Evolutionary conservation across 2,329 filamentous ascomycete species (phyloP).

Genomic region (Beauveria australis): DNA sequence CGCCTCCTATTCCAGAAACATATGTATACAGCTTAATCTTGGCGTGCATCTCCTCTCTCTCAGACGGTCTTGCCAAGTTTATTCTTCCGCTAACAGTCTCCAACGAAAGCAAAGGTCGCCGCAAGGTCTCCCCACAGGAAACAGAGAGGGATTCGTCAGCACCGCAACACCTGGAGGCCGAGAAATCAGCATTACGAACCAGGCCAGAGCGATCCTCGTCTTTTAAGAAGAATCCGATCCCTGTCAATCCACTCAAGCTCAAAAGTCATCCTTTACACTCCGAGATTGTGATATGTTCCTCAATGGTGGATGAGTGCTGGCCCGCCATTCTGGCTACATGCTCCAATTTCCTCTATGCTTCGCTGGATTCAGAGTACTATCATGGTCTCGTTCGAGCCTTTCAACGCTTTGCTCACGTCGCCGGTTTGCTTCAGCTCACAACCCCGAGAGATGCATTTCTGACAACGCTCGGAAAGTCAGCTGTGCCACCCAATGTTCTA

Average conservation of each 20-base stretch:
- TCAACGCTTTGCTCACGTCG: constrained; percentile 91
- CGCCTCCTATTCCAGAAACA: constrained; percentile 77
- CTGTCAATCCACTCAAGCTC: constrained; percentile 73
- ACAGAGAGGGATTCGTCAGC: constrained; percentile 35
- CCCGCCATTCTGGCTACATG: constrained; percentile 90
- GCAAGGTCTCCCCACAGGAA: constrained; percentile 38
- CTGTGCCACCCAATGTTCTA: constrained; percentile 73
- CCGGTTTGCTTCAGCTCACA: constrained; percentile 72
- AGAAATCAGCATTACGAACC: constrained; percentile 23
- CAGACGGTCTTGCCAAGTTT: constrained; percentile 87
- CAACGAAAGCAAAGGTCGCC: constrained; percentile 51
- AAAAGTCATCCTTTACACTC: constrained; percentile 62
- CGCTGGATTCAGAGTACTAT: constrained; percentile 89
- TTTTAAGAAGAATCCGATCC: constrained; percentile 67
- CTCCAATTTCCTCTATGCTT: constrained; percentile 88
- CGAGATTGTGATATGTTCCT: constrained; percentile 69
- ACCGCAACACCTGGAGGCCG: constrained; percentile 27
- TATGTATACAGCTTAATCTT: constrained; percentile 88
- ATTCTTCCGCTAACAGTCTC: constrained; percentile 85
- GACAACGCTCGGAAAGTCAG: constrained; percentile 86
- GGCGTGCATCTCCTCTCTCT: constrained; percentile 81
- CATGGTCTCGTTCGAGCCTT: constrained; percentile 86
- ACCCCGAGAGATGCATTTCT: constrained; percentile 92
- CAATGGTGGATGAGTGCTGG: constrained; percentile 88
- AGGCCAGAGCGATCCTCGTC: constrained; percentile 54